Evolutionary conservation across 768 basidiomycete genomes (phyloP), one percentile per base, ranked within the genome.

Genomic region (Tephrocybe sp.): DNA sequence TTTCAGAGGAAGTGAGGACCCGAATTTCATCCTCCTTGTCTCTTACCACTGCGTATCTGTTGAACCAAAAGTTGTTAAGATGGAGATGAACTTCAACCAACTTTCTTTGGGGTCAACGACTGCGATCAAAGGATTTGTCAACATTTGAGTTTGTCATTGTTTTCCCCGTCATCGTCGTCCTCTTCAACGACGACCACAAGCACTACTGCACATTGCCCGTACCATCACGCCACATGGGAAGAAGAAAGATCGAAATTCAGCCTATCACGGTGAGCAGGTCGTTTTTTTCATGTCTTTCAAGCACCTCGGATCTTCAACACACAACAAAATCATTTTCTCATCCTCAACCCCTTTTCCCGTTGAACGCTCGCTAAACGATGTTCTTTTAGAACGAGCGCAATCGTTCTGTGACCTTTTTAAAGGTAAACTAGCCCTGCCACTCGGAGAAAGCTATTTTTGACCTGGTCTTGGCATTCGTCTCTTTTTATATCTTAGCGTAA

Each of bases 371-470:
- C n/a, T 31, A 16, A 26, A 28, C 39, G 21, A 28, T 19, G 8
- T 38, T 34, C 40, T 26, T 26, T 25, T 24, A 57, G 56, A 57
- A 57, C 30, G 56, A 57, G n/a, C 52, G 56, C 41, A 57, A 57
- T 36, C 56, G 56, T 16, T 57, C 56, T 2, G 56, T 57, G 16
- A 57, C 56, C n/a, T 57, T 57, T 48, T 34, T 57, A 13, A 57
- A 57, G 52, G 56, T 57, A 50, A 21, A 32, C 44, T 18, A 44
- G 13, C 32, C 46, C 26, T 51, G 46, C 44, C 45, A 53, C 40
- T 42, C 42, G 47, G 49, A 51, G 49, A 57, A 53, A 47, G 56
- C 49, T 57, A 57, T 57, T 57, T 57, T 57, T 57, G 56, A 57
- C 38, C 40, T 36, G 44, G 52, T 47, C 56, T 57, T 57, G 56